A percentile compares a stretch with the other conserved stretches of the same genome.
Conservation (phyloP, 2,329 filamentous ascomycete species). For the Alternaria alternata region DNA sequence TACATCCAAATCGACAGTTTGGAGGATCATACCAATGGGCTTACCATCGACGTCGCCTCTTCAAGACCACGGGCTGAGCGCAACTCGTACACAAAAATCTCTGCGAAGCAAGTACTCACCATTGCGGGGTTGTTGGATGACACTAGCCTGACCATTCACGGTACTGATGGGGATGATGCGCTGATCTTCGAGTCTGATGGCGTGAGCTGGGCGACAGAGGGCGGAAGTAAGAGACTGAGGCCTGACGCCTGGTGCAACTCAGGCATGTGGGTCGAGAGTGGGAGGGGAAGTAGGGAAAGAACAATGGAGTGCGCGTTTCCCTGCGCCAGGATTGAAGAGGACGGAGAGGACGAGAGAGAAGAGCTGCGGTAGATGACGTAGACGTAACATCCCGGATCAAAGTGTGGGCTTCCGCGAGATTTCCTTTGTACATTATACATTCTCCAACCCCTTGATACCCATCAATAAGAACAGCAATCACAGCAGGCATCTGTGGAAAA, state of each 20-base stretch:
- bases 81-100: slow-evolving; percentile 25
- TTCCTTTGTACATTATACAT: background rate
- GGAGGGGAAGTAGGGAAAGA: slow-evolving; percentile 17
- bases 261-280: slow-evolving; percentile 15
- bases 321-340: slow-evolving; percentile 16
- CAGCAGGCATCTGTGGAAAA: background rate
- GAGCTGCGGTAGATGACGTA: slow-evolving; percentile 11
- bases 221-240: background rate
- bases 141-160: slow-evolving; percentile 15
- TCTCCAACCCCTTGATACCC: background rate
- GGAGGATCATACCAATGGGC: slow-evolving; percentile 19
- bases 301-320: slow-evolving; percentile 24
- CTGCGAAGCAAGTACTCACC: slow-evolving; percentile 7
- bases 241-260: slow-evolving; percentile 14
- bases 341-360: slow-evolving; percentile 10
- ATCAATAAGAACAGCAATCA: background rate
- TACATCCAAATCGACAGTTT: slow-evolving; percentile 28
- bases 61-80: slow-evolving; percentile 15
- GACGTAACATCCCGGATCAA: background rate
- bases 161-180: slow-evolving; percentile 4
- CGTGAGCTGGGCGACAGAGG: slow-evolving; percentile 12
- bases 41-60: slow-evolving; percentile 22
- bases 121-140: slow-evolving; percentile 23
- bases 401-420: background rate
- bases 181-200: slow-evolving; percentile 17